These are phyloP conservation scores for Dryas integrifolia DNA, from an alignment of 331 rosid species.

Conservation along the genomic window DNA sequence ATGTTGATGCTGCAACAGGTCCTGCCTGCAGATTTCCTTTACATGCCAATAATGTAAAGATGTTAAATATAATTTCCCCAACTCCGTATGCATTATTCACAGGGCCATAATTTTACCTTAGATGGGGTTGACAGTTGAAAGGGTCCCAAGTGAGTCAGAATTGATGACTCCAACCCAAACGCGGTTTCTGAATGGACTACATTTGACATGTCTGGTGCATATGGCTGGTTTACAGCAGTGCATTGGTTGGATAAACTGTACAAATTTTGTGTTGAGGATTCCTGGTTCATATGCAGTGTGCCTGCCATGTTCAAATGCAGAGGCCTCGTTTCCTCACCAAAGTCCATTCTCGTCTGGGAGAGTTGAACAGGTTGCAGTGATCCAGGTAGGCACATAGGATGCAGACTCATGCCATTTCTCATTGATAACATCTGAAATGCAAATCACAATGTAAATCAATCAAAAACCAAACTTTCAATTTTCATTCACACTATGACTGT, in stretches of 20 bases:
- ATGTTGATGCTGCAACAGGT: slow-evolving; percentile 45
- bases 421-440: slow-evolving; percentile 71
- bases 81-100: neutral
- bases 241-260: slow-evolving; percentile 36
- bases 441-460: slow-evolving; percentile 15
- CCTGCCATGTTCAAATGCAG: slow-evolving; percentile 43
- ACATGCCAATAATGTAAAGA: slow-evolving; percentile 22
- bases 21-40: slow-evolving; percentile 45
- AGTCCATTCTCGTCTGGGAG: slow-evolving; percentile 47
- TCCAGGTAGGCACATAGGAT: slow-evolving; percentile 63
- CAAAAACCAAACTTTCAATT: neutral
- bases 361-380: slow-evolving; percentile 44
- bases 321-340: slow-evolving; percentile 49
- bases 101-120: slow-evolving; percentile 41
- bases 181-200: slow-evolving; percentile 41
- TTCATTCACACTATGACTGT: neutral
- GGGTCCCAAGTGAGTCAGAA: slow-evolving; percentile 40
- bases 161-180: slow-evolving; percentile 40
- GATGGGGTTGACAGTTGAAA: slow-evolving; percentile 38
- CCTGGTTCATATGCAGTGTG: slow-evolving; percentile 50
- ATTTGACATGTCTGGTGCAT: slow-evolving; percentile 43
- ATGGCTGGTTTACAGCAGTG: slow-evolving; percentile 35
- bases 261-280: slow-evolving; percentile 42
- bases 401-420: slow-evolving; percentile 77
- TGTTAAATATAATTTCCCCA: slow-evolving; percentile 2